Percentiles rank a stretch among this genome's conserved stretches.
Conservation (phyloP, 1,284 basidiomycete species). For the Cutaneotrichosporon mucoides region DNA sequence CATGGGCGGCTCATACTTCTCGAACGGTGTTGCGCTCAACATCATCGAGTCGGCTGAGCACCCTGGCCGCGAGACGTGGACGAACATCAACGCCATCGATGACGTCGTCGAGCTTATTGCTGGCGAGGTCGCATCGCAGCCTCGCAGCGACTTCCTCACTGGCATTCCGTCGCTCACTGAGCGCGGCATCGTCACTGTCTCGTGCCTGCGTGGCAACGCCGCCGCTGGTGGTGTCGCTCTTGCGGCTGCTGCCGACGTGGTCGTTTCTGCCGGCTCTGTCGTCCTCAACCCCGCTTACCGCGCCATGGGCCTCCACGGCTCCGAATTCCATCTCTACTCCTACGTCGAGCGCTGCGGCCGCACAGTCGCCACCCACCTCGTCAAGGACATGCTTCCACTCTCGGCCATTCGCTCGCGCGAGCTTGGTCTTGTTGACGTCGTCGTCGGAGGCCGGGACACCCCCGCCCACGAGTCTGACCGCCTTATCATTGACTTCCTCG, state of each 20-base stretch:
- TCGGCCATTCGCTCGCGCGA: conserved; percentile 33
- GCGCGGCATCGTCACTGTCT: conserved; percentile 50
- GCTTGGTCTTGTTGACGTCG: conserved; percentile 43
- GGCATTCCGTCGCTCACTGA: conserved; percentile 40
- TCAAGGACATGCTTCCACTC: conserved; percentile 50
- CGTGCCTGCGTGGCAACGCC: conserved; percentile 51
- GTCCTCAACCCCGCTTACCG: conserved; percentile 53
- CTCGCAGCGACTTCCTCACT: conserved; percentile 35
- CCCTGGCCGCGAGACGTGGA: conserved; percentile 51
- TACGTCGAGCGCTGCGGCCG: conserved; percentile 48
- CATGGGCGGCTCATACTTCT: conserved; percentile 51
- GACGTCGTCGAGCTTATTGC: conserved; percentile 47
- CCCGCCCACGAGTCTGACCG: conserved; percentile 20
- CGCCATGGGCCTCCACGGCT: conserved; percentile 51
- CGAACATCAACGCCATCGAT: conserved; percentile 52
- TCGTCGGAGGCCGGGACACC: conserved; percentile 24
- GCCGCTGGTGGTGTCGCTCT: conserved; percentile 53
- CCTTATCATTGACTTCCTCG: conserved; percentile 28
- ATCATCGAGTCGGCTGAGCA: conserved; percentile 49
- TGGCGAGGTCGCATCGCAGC: conserved; percentile 28
- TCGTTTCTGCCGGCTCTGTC: conserved; percentile 44
- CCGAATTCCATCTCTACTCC: conserved; percentile 51
- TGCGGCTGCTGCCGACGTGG: conserved; percentile 50
- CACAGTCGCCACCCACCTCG: conserved; percentile 36
- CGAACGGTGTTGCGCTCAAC: conserved; percentile 53